Evolutionary conservation across 257 asterid species (phyloP).

Genomic region (Solanum ossicruentum): DNA sequence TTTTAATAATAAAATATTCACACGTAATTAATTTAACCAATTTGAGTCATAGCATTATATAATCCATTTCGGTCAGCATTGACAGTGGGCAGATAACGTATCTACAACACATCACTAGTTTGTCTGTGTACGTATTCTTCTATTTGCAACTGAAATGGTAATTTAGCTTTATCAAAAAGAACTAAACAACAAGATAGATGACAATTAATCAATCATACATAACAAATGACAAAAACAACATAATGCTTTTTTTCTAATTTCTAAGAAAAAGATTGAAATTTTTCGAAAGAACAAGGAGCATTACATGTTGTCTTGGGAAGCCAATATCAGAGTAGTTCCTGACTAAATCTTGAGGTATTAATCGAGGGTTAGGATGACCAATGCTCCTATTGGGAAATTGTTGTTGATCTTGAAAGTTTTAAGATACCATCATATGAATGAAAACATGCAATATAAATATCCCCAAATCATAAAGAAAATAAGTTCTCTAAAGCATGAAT

Average conservation of each 20-base stretch:
- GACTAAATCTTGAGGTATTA: slow-evolving; percentile 15
- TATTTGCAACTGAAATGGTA: slow-evolving; percentile 29
- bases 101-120: slow-evolving; percentile 56
- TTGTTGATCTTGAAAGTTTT: no score
- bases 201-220: background rate
- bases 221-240: background rate
- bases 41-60: slow-evolving; percentile 82
- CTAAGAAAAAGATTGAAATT: background rate
- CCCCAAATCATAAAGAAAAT: no score
- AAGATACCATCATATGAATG: no score
- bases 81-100: slow-evolving; percentile 70
- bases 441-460: no score
- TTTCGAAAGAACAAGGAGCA: background rate
- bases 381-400: no score
- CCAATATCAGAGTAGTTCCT: slow-evolving; percentile 35
- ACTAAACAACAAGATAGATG: background rate
- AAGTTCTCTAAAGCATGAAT: no score
- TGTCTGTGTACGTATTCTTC: slow-evolving; percentile 23
- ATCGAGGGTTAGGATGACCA: slow-evolving; percentile 33
- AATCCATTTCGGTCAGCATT: slow-evolving; percentile 74
- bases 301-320: slow-evolving; percentile 56
- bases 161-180: background rate
- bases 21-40: slow-evolving; percentile 87
- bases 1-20: slow-evolving; percentile 57
- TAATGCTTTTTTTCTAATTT: background rate